Conservation (phyloP, 371 early-diverging fungal genomes). For the Apophysomyces elegans region DNA sequence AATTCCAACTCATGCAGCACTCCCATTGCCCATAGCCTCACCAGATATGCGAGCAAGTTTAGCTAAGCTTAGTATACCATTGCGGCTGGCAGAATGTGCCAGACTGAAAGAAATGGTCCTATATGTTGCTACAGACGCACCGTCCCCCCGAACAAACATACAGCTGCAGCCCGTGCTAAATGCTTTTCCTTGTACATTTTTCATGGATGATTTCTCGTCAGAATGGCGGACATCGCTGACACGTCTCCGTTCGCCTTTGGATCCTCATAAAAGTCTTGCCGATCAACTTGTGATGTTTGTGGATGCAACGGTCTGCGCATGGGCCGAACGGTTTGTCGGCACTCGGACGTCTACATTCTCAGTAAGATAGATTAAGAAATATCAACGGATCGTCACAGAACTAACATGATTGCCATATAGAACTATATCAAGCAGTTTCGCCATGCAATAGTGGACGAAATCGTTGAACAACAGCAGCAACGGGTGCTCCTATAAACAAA, state of each 20-base stretch:
- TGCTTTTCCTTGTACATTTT: constrained; percentile 29
- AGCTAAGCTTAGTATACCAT: constrained; percentile 1
- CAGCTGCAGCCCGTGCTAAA: constrained; percentile 28
- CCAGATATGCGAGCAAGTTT: constrained; percentile 16
- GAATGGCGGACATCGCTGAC: constrained; percentile 22
- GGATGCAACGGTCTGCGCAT: constrained; percentile 34
- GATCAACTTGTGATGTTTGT: constrained; percentile 37
- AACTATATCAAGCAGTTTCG: constrained; percentile 38
- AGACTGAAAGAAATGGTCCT: constrained; percentile 28
- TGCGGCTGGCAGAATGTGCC: constrained; percentile 22
- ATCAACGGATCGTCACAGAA: neutral
- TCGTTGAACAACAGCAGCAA: constrained; percentile 19
- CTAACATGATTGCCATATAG: constrained; percentile 4
- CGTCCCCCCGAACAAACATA: constrained; percentile 18
- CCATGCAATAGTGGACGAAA: constrained; percentile 33
- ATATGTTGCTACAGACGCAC: constrained; percentile 36
- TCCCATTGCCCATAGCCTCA: constrained; percentile 30
- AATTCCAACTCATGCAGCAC: constrained; percentile 7
- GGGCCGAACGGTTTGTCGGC: constrained; percentile 35
- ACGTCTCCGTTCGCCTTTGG: constrained; percentile 25
- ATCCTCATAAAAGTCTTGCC: constrained; percentile 28
- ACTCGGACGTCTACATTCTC: constrained; percentile 36
- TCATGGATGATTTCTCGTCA: constrained; percentile 27
- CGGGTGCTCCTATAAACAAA: neutral
- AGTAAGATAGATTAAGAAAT: constrained; percentile 13